Conservation (phyloP, 2,329 filamentous ascomycete species). For the Pseudofabraea citricarpa region DNA sequence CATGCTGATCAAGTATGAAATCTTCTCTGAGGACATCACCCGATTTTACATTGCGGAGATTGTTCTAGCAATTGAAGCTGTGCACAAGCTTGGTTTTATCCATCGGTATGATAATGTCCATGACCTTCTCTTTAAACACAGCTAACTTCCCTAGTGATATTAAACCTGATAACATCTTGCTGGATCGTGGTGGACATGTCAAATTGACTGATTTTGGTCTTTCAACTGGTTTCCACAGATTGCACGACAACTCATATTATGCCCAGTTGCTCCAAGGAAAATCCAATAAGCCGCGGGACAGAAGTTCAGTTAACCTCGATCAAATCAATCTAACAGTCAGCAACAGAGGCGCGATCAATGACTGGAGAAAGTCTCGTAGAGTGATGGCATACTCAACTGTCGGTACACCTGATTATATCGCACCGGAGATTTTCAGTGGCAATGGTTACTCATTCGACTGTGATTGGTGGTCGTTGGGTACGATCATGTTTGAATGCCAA, state of each 20-base stretch:
- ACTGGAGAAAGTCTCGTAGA: conserved; percentile 92
- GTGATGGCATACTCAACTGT: conserved; percentile 98
- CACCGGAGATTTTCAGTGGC: conserved; percentile 95
- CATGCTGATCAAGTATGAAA: conserved; percentile 99
- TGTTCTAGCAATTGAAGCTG: conserved; percentile 95
- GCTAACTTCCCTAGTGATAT: conserved; percentile 82
- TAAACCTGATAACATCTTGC: conserved; percentile 96
- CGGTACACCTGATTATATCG: conserved; percentile 97
- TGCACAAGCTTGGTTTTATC: conserved; percentile 96
- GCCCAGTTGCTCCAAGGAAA: conserved; percentile 86
- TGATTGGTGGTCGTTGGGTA: conserved; percentile 98
- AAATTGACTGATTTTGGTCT: conserved; percentile 98
- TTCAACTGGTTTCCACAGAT: conserved; percentile 95
- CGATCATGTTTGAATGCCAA: conserved; percentile 99
- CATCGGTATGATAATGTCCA: conserved; percentile 66
- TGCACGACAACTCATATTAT: conserved; percentile 98
- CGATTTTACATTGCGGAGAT: conserved; percentile 99
- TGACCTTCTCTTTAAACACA: not conserved
- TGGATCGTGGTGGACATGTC: conserved; percentile 93
- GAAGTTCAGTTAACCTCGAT: conserved; percentile 92
- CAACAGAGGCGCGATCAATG: conserved; percentile 97
- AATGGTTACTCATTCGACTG: conserved; percentile 95
- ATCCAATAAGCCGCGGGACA: conserved; percentile 68
- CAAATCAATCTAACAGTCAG: conserved; percentile 98
- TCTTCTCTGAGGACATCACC: conserved; percentile 98